These are phyloP conservation scores for Pulveroboletus ravenelii DNA, from an alignment of 768 basidiomycete genomes.

Conservation along the genomic window DNA sequence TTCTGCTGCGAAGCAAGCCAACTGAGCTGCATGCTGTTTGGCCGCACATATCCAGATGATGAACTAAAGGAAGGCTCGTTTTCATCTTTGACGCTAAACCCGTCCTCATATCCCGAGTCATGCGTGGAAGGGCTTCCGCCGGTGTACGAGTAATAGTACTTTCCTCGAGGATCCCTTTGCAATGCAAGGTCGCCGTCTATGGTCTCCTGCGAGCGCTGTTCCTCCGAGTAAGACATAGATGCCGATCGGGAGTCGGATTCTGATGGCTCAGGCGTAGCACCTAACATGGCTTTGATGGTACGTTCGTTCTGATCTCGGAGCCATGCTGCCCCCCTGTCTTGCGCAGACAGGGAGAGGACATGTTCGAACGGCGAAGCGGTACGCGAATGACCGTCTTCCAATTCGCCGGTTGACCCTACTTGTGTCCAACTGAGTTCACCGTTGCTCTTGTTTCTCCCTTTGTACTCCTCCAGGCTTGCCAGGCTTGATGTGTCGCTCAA, in stretches of 20 bases:
- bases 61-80: slow-evolving; percentile 24
- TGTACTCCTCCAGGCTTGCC: slow-evolving; percentile 71
- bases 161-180: slow-evolving; percentile 61
- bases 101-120: slow-evolving; percentile 53
- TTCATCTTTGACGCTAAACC: slow-evolving; percentile 34
- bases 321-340: slow-evolving; percentile 76
- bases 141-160: slow-evolving; percentile 73
- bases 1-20: slow-evolving; percentile 59
- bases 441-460: slow-evolving; percentile 53
- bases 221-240: slow-evolving; percentile 27
- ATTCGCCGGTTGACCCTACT: slow-evolving; percentile 37
- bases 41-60: slow-evolving; percentile 41
- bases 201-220: slow-evolving; percentile 35
- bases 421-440: slow-evolving; percentile 41
- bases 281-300: slow-evolving; percentile 56
- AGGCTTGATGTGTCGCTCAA: slow-evolving; percentile 86
- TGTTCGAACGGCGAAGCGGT: slow-evolving; percentile 38
- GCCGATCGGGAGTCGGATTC: slow-evolving; percentile 48
- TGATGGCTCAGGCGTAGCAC: slow-evolving; percentile 52
- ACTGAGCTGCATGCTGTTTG: slow-evolving; percentile 60
- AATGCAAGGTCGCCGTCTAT: slow-evolving; percentile 61
- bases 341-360: slow-evolving; percentile 42
- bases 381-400: slow-evolving; percentile 54
- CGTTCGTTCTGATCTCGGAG: slow-evolving; percentile 76
- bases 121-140: slow-evolving; percentile 46